Evolutionary conservation across 2,329 filamentous ascomycete species (phyloP).

Genomic region (Diaporthe sp.): DNA sequence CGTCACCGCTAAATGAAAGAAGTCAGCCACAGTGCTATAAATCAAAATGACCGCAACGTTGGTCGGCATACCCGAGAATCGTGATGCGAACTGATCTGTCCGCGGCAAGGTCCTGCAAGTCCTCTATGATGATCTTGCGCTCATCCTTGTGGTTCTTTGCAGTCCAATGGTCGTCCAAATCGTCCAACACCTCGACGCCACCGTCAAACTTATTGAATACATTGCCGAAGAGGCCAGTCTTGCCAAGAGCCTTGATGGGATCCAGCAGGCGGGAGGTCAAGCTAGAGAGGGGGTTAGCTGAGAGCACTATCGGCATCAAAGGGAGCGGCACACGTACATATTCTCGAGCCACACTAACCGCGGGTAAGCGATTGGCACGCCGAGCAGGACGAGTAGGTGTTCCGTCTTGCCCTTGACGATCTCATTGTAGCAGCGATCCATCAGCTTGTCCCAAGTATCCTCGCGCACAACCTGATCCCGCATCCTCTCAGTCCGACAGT

Average conservation of each 20-base stretch:
- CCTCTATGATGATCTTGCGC: constrained; percentile 86
- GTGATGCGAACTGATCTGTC: constrained; percentile 94
- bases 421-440: constrained; percentile 87
- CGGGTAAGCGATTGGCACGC: constrained; percentile 87
- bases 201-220: constrained; percentile 92
- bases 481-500: constrained; percentile 91
- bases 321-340: constrained; percentile 64
- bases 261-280: constrained; percentile 89
- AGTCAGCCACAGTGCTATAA: neutral
- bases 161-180: constrained; percentile 97
- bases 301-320: neutral
- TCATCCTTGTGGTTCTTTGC: constrained; percentile 95
- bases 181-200: constrained; percentile 90
- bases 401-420: constrained; percentile 87
- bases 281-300: constrained; percentile 53
- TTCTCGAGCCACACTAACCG: constrained; percentile 81
- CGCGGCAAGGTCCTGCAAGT: constrained; percentile 92
- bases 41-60: neutral
- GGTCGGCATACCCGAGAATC: constrained; percentile 75
- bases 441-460: constrained; percentile 87
- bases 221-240: constrained; percentile 82
- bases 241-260: constrained; percentile 89
- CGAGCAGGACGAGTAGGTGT: constrained; percentile 89
- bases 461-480: constrained; percentile 84
- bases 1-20: constrained; percentile 77